A percentile compares a stretch with the other conserved stretches of the same genome.
These are phyloP conservation scores for Punica granatum DNA, from an alignment of 345 rosid genomes.

Conservation along the genomic window DNA sequence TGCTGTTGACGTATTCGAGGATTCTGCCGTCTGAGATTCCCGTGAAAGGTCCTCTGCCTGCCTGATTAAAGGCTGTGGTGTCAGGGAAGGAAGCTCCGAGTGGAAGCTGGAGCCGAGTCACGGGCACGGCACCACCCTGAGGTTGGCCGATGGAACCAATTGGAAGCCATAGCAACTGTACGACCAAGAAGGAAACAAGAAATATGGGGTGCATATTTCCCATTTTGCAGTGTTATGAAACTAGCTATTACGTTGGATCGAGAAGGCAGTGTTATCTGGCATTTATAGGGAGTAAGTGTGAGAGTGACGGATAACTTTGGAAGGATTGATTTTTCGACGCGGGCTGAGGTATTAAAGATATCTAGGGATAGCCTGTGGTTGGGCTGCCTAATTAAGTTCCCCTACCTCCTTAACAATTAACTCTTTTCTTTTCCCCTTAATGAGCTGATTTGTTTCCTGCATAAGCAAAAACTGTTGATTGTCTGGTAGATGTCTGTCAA, in stretches of 20 bases:
- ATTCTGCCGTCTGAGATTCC: constrained; percentile 39
- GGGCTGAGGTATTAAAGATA: background rate
- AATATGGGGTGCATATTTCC: background rate
- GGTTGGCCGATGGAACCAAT: background rate
- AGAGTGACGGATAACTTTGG: too few species aligned
- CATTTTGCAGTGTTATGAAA: background rate
- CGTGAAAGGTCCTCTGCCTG: constrained; percentile 24
- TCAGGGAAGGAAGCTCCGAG: constrained; percentile 1
- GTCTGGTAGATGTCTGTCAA: too few species aligned
- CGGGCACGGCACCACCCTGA: background rate
- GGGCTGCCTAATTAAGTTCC: too few species aligned
- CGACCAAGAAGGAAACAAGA: background rate
- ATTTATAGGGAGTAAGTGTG: background rate
- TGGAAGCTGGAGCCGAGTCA: constrained; percentile 1
- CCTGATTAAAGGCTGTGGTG: constrained; percentile 2
- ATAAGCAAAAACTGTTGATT: too few species aligned
- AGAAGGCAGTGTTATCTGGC: background rate
- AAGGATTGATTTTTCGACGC: background rate
- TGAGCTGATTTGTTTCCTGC: too few species aligned
- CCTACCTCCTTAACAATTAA: too few species aligned
- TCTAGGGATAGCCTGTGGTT: background rate
- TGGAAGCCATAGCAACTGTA: background rate
- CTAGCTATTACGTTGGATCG: background rate
- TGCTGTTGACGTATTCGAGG: constrained; percentile 24
- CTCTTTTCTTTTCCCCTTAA: too few species aligned